phyloP scores from a whole-genome alignment of 768 basidiomycete genomes.

The Roridomyces roridus region DNA sequence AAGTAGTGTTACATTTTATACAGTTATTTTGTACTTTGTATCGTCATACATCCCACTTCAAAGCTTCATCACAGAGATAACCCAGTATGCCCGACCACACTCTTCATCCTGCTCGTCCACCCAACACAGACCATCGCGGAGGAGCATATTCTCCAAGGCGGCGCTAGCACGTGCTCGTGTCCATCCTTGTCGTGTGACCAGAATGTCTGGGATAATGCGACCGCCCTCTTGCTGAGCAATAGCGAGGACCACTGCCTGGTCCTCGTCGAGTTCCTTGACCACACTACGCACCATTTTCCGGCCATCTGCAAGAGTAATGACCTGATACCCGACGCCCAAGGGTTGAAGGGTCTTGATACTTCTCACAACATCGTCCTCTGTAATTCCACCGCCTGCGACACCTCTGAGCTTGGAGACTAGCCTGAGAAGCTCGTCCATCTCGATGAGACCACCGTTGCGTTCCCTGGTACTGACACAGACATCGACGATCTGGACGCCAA shows the following conservation, averaged over 20 bases:
- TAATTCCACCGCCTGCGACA: conserved; percentile 69
- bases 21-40: neutral
- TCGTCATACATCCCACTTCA: conserved; percentile 74
- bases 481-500: conserved; percentile 95
- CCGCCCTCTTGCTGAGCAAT: conserved; percentile 74
- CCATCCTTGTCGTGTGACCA: conserved; percentile 77
- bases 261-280: conserved; percentile 89
- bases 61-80: conserved; percentile 87
- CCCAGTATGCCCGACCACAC: conserved; percentile 79
- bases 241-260: conserved; percentile 84
- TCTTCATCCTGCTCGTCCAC: conserved; percentile 86
- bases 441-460: conserved; percentile 91
- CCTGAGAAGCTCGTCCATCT: conserved; percentile 83
- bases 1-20: conserved; percentile 3
- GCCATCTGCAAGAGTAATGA: conserved; percentile 73
- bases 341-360: conserved; percentile 90
- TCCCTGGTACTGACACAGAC: conserved; percentile 88
- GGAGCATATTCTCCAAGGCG: conserved; percentile 88
- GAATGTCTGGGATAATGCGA: conserved; percentile 65
- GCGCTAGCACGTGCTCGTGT: conserved; percentile 73
- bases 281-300: conserved; percentile 86
- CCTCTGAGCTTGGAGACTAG: conserved; percentile 80
- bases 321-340: conserved; percentile 90
- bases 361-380: conserved; percentile 83
- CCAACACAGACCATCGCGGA: conserved; percentile 94